Base-by-base conservation (phyloP, 441 rosid species). In the Populus trichocarpa region DNA sequence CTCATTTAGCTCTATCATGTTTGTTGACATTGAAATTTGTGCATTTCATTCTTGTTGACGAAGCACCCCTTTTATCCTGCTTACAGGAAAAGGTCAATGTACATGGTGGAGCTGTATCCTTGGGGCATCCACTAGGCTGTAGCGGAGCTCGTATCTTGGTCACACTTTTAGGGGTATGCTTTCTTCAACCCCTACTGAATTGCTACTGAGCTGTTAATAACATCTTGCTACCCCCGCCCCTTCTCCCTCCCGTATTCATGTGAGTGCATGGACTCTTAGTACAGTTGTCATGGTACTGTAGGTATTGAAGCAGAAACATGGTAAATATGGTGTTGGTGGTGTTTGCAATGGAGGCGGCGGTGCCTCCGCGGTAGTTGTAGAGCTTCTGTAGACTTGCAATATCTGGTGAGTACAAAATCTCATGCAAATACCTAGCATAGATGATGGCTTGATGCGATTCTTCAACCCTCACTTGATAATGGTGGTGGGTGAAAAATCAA, bases 291-390 rank as follows among this genome's bases (percentile, higher is more conserved):
- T 84, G 72, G 18, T 46, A 25, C 71, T 83, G 69, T 72, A 90
- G 94, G 90, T 94, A 63, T 84, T 96, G 85, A 94, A 75, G 89
- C 89, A 90, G 84, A 91, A 81, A 82, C 87, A 86, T 5, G 95
- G 93, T 53, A 94, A 90, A 83, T 86, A 88, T 18, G 97, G 98
- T 53, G 96, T 96, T 50, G 97, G 89, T 72, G 98, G 92, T 33
- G 91, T 96, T 77, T 96, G 99, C 95, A 96, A 96, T 13, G 99
- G 99, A 16, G 98, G 99, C 68, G 98, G 99, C 63, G 99, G 98
- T 80, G 99, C 99, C 79, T 94, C 99, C 9, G 94, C 98, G 25
- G 90, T 96, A 38, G 91, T 93, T 70, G 74, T 94, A 65, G 97
- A 92, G 86, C 98, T 96, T 77, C 75, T 90, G 26, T 92, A 84